These are phyloP conservation scores for Cladobotryum mycophilum DNA, from an alignment of 2,329 filamentous ascomycete species.

Conservation along the genomic window DNA sequence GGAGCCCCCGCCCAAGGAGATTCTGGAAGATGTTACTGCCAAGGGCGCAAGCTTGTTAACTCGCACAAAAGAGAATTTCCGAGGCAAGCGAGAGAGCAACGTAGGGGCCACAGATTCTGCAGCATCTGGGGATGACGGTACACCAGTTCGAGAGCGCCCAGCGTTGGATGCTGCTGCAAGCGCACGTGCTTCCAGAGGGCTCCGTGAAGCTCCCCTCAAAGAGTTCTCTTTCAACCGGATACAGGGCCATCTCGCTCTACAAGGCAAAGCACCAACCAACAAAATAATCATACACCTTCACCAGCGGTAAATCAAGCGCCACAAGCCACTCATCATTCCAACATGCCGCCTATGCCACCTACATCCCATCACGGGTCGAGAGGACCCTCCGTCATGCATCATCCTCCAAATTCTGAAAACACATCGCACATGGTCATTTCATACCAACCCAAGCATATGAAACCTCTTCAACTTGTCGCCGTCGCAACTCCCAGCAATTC, in stretches of 20 bases:
- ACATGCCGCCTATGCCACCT: constrained; percentile 25
- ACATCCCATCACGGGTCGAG: constrained; percentile 28
- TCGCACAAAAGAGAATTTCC: constrained; percentile 72
- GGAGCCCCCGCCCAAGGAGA: constrained; percentile 81
- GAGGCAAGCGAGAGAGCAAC: constrained; percentile 39
- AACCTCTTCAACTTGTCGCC: constrained; percentile 61
- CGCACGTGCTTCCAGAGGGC: constrained; percentile 54
- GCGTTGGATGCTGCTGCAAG: constrained; percentile 47
- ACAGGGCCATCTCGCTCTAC: constrained; percentile 58
- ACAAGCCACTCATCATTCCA: constrained; percentile 28
- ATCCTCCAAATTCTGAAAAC: constrained; percentile 49
- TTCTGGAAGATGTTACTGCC: constrained; percentile 79
- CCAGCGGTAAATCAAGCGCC: constrained; percentile 21
- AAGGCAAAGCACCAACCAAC: constrained; percentile 49
- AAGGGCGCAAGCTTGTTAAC: constrained; percentile 76
- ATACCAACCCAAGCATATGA: constrained; percentile 62
- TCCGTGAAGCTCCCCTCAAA: constrained; percentile 81
- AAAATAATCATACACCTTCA: constrained; percentile 22
- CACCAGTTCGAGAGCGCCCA: constrained; percentile 48
- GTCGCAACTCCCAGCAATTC: constrained; percentile 72
- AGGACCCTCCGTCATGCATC: constrained; percentile 42
- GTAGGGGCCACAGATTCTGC: constrained; percentile 52
- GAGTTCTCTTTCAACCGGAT: constrained; percentile 80
- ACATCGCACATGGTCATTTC: constrained; percentile 56
- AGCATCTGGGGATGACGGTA: constrained; percentile 54